Conservation (phyloP, 192 early-diverging fungal genomes). For the Coemansia sp. region DNA sequence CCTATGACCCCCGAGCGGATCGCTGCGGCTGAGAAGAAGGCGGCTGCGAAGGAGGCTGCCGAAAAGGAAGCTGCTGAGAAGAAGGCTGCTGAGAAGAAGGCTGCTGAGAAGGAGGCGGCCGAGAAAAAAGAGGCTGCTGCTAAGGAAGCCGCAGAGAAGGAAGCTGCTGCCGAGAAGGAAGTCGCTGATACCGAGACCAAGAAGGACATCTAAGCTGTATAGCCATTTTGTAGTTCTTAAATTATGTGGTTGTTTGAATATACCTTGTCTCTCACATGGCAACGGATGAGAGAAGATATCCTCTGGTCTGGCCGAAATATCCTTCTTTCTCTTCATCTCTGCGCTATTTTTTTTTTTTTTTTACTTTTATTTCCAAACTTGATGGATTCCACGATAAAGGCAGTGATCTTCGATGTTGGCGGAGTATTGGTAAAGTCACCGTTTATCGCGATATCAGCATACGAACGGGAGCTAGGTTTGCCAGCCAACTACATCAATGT, state of each 20-base stretch:
- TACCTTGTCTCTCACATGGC: not conserved
- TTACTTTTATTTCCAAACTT: constrained; percentile 1
- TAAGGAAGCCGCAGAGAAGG: not conserved
- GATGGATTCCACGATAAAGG: constrained; percentile 50
- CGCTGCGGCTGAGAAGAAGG: not conserved
- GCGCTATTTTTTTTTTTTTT: not conserved
- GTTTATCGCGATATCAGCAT: constrained; percentile 72
- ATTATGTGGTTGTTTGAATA: not conserved
- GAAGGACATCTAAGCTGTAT: constrained; percentile 8
- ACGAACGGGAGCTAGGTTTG: constrained; percentile 64
- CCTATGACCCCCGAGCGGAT: constrained; percentile 4
- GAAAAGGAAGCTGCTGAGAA: constrained; percentile 6
- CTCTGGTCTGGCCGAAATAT: too few relatives aligned
- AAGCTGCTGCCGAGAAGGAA: not conserved
- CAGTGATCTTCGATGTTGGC: constrained; percentile 86
- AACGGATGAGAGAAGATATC: not conserved
- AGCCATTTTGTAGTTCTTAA: not conserved
- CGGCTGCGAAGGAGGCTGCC: not conserved
- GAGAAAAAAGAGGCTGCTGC: not conserved
- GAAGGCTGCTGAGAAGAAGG: not conserved
- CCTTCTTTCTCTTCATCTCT: not conserved
- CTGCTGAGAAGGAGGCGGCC: not conserved
- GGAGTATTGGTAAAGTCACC: constrained; percentile 82
- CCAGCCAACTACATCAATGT: constrained; percentile 85
- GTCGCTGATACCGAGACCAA: not conserved